These are phyloP conservation scores for Pichia paraexigua DNA, from an alignment of 805 yeast species.

Conservation along the genomic window DNA sequence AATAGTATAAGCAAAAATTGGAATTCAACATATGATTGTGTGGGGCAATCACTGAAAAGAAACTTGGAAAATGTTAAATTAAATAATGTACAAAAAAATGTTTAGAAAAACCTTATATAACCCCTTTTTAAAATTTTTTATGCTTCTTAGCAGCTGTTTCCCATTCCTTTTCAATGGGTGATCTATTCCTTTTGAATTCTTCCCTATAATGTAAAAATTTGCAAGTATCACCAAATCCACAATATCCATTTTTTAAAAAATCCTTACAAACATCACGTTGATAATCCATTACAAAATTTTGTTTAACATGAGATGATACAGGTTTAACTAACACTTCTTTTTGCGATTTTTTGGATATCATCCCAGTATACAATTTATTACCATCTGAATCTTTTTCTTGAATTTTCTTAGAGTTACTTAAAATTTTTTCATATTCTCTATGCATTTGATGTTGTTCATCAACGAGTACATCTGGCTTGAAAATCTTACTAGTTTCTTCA, in stretches of 20 bases:
- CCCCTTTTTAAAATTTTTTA: slow-evolving; percentile 14
- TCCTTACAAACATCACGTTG: slow-evolving; percentile 95
- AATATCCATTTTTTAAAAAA: slow-evolving; percentile 81
- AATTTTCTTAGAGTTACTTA: background rate
- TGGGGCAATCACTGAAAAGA: slow-evolving; percentile 4
- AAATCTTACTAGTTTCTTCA: slow-evolving; percentile 1
- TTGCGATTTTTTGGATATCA: slow-evolving; percentile 7
- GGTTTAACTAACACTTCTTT: slow-evolving; percentile 17
- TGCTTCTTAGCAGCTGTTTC: slow-evolving; percentile 15
- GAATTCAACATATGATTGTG: slow-evolving; percentile 2
- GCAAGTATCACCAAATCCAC: slow-evolving; percentile 97
- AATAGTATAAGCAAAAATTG: background rate
- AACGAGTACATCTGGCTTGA: slow-evolving; percentile 18
- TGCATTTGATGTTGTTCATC: slow-evolving; percentile 17
- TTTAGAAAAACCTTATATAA: background rate
- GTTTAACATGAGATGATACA: slow-evolving; percentile 41
- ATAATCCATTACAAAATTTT: slow-evolving; percentile 71
- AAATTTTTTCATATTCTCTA: background rate
- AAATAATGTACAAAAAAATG: background rate
- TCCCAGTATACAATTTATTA: slow-evolving; percentile 26
- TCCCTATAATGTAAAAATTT: slow-evolving; percentile 89
- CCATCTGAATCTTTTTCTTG: slow-evolving; percentile 17
- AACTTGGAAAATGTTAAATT: slow-evolving; percentile 4
- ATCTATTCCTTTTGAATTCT: slow-evolving; percentile 45
- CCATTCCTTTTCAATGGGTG: slow-evolving; percentile 17